These are phyloP conservation scores for Cantharellus cinnabarinus DNA, from an alignment of 768 basidiomycete species.

Conservation along the genomic window DNA sequence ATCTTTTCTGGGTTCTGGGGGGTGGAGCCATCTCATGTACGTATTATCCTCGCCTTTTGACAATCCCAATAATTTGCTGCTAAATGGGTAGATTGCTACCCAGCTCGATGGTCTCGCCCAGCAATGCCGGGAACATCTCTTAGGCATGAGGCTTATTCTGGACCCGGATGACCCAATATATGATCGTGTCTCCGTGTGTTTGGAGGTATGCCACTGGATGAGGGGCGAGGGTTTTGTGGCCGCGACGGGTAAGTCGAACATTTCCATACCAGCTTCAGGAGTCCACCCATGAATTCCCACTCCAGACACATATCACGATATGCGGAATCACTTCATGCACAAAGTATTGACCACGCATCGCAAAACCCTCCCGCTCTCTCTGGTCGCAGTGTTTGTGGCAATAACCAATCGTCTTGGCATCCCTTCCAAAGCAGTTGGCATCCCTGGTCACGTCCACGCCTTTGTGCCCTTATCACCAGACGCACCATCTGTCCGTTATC, in stretches of 20 bases:
- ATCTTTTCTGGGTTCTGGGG: constrained; percentile 34
- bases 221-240: constrained; percentile 26
- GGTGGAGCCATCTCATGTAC: constrained; percentile 23
- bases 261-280: background rate
- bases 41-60: constrained; percentile 6
- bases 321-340: constrained; percentile 41
- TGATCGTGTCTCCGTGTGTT: constrained; percentile 20
- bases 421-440: constrained; percentile 31
- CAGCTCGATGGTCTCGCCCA: constrained; percentile 22
- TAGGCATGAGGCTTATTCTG: constrained; percentile 13
- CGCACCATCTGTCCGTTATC: background rate
- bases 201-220: constrained; percentile 32
- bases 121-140: constrained; percentile 23
- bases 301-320: constrained; percentile 19
- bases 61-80: background rate
- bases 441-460: constrained; percentile 35
- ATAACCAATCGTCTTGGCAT: constrained; percentile 33
- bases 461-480: constrained; percentile 17
- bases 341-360: constrained; percentile 30
- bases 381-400: constrained; percentile 35
- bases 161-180: constrained; percentile 17
- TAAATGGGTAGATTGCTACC: constrained; percentile 20
- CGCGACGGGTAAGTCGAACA: constrained; percentile 20
- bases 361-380: constrained; percentile 35
- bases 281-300: constrained; percentile 3